Base-by-base conservation (phyloP, 805 yeast species). In the Saturnispora sekii region DNA sequence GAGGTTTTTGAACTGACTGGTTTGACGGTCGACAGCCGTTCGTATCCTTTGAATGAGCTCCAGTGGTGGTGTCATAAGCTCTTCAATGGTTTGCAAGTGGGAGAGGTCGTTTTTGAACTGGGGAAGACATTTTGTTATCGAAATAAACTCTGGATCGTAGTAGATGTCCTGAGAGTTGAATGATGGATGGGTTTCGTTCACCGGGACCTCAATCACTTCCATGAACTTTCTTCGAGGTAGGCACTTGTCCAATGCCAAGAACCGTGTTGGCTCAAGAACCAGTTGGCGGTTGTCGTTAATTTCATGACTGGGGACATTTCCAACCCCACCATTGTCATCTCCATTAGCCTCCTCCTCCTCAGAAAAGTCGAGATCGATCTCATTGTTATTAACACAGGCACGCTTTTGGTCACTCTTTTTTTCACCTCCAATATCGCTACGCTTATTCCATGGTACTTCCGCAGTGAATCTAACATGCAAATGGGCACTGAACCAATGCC, bases 401-500 rank as follows among this genome's bases (percentile, higher is more conserved):
- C 29, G 16, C n/a, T 17, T 32, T 15, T 58, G 40, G 4, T 44
- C 48, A 10, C 52, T 53, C 45, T 60, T 63, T 12, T 16, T 31
- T 34, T 34, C 18, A 16, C 16, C 35, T 15, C 33, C 43, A 32
- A 41, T 53, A 35, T 55, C 61, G 59, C 57, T 41, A 10, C 45
- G 18, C 28, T 43, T 43, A 5, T 32, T 43, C 45, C 45, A 43
- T 14, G 36, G 35, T 8, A 43, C 26, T 11, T 37, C 31, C 0
- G 96, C 96, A 6, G 66, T 68, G 55, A 74, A 93, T 44, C 65
- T 66, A 2, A 81, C 87, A 61, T 93, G 98, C 46, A 93, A 61
- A 65, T 93, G 98, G 10, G 94, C 94, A 53, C 93, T 77, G 48
- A 85, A 75, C 98, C 97, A 93, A 59, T 74, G 68, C 14, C 60